Base-by-base conservation (phyloP, 1,284 basidiomycete genomes). In the Ustilago loliicola region DNA sequence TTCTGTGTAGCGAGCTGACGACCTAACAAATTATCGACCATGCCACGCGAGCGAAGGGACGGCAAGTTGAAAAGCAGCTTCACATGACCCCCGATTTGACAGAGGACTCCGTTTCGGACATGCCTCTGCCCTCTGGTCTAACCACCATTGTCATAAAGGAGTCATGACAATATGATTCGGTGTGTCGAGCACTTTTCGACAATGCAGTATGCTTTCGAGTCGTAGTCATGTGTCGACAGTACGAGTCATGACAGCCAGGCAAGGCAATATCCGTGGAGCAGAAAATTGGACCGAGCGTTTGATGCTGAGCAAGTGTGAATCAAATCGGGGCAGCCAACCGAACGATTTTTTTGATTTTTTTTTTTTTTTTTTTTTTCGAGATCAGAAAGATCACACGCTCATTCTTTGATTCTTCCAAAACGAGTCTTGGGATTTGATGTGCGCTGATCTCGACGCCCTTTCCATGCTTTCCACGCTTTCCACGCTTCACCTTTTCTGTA, bases 181-280 rank as follows among this genome's bases (percentile, higher is more conserved):
- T 11, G 11, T 38, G 36, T 15, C 11, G 45, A 21, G n/a, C 17
- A 42, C 7, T 42, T 5, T 17, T 42, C 40, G n/a, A 19, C 13
- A 7, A 11, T 34, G 32, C 6, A 6, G 11, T 7, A 38, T 38
- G 36, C 9, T 15, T 38, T 7, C 9, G n/a, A 23, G 8, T 47
- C 8, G n/a, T 47, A 47, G 11, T 6, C 45, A 5, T 7, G 8
- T 23, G n/a, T 7, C 11, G n/a, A n/a, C 45, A 21, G n/a, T 21
- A 53, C 52, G 52, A 53, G 52, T 53, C 52, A 53, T 53, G 27
- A 11, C 32, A 21, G 52, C 25, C 29, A 36, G 21, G 29, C 50
- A 23, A 5, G 29, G 8, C 5, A 10, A 51, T 19, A 17, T 51
- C 50, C 50, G 23, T 30, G 50, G 50, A 51, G 50, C 50, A 51